Evolutionary conservation across 805 yeast genomes (phyloP), one percentile per base, ranked within the genome.

Genomic region (Sungouiella blattae): DNA sequence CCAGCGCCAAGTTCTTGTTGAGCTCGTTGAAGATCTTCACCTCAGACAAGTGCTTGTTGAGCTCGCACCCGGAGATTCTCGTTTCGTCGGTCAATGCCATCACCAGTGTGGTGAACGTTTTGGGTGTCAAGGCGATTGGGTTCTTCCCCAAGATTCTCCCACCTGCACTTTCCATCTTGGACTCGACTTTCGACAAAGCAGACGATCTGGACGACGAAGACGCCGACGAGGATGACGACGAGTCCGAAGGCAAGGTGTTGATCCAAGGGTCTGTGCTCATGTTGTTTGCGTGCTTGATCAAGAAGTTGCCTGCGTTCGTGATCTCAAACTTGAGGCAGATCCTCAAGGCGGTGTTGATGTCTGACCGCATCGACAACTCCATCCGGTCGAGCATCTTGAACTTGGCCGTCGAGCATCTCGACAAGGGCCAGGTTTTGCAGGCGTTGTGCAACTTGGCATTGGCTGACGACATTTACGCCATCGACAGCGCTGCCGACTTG

Each of bases 51-150:
- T 87, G 91, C 18, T 60, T 88, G 35, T 59, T 70, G 41, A 74
- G 69, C 44, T 56, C 68, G 5, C 67, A 70, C 35, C 75, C 80
- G 9, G 94, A 84, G 46, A 60, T 86, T 6, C 67, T 80, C 20
- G 75, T 93, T 23, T 75, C 96, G 0, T 77, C 96, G 1, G 68
- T 87, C 39, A 76, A 81, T 47, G 79, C 83, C 39, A 75, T 87
- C 42, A 78, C 86, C 37, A 78, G 80, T 46, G 64, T 87, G 37
- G 75, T 87, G 36, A 77, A 80, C 34, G 74, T 79, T 16, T 60
- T 89, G 30, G 98, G 98, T 35, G 89, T 94, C 13, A 85, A 87
- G 53, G 71, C 82, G 43, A 82, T 93, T 53, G 89, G 95, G 5
- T 76, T 72, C 52, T 85, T 88, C 69, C 87, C 97, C 21, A 82